phyloP scores from a whole-genome alignment of 768 basidiomycete genomes.

The Mycena vulgaris region DNA sequence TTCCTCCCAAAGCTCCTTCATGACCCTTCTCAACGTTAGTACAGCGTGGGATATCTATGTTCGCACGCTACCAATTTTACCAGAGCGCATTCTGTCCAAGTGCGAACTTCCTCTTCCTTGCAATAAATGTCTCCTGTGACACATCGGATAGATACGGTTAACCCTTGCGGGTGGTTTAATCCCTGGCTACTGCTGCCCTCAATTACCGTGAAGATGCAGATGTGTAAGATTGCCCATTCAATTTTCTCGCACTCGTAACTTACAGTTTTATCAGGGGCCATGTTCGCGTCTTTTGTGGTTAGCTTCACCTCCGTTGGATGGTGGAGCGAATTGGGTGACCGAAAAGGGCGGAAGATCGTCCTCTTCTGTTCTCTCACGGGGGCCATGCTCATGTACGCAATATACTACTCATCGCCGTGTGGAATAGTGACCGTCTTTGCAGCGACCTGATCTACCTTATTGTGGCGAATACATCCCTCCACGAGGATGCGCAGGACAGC shows the following conservation, averaged over 20 bases:
- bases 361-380: conserved; percentile 19
- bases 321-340: conserved; percentile 27
- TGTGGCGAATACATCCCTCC: conserved; percentile 1
- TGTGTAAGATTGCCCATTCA: conserved; percentile 5
- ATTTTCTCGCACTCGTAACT: neutral
- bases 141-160: too few species aligned
- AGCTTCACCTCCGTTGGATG: conserved; percentile 33
- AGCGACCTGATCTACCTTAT: conserved; percentile 30
- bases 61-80: too few species aligned
- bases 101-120: too few species aligned
- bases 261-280: neutral
- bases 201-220: conserved; percentile 18
- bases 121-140: too few species aligned
- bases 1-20: too few species aligned
- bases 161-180: conserved; percentile 21
- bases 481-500: conserved; percentile 5
- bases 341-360: conserved; percentile 5
- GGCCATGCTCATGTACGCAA: conserved; percentile 16
- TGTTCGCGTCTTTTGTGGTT: conserved; percentile 30
- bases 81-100: too few species aligned
- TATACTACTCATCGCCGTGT: neutral
- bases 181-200: conserved; percentile 22
- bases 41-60: too few species aligned
- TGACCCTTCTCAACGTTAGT: too few species aligned
- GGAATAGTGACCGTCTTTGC: neutral